Base-by-base conservation (phyloP, 352 stramenopile genomes). In the Globisporangium uncinulatum region DNA sequence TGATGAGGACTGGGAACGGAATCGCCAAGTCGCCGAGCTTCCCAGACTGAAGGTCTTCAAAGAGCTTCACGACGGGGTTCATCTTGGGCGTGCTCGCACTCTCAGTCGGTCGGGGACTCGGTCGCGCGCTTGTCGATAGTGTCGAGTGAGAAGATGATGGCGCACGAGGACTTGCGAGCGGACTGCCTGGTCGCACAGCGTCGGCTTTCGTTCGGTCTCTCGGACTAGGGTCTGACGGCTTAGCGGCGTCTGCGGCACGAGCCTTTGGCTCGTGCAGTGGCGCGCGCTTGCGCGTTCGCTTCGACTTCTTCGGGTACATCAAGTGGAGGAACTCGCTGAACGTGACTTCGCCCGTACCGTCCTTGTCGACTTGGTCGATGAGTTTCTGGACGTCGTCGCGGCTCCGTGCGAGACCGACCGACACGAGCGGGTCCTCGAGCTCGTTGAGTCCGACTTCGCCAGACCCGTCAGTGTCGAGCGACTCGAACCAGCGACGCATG, bases 371-470 rank as follows among this genome's bases (percentile, higher is more conserved):
- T 9, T 75, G 67, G 39, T 86, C 69, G 31, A 95, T 89, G 29
- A 95, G 62, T 15, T 74, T 62, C 51, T 84, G 74, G 20, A 95
- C 83, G 53, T 95, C 83, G 24, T 87, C 74, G 7, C 80, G 78
- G 53, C 62, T 87, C 8, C 74, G 69, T 21, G 86, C 87, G 21
- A 96, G 71, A 1, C 87, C 87, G 13, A 94, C 83, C 0, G 84
- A 94, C n/a, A 96, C 77, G 14, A 96, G 71, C n/a, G 87, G 87
- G 36, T 94, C 83, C 41, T 92, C 83, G 10, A 96, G 70, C 49
- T 96, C 86, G 55, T 91, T 76, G 14, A 95, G 53, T 3, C 85
- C 83, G 19, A 95, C 82, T 48, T 89, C 83, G 3, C 86, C 87
- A 1, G 79, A 89, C 17, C 82, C 80, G 37, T 95, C 87, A 1